These are phyloP conservation scores for Paramecium tetraurelia DNA, from an alignment of 73 alveolate species.

Conservation along the genomic window DNA sequence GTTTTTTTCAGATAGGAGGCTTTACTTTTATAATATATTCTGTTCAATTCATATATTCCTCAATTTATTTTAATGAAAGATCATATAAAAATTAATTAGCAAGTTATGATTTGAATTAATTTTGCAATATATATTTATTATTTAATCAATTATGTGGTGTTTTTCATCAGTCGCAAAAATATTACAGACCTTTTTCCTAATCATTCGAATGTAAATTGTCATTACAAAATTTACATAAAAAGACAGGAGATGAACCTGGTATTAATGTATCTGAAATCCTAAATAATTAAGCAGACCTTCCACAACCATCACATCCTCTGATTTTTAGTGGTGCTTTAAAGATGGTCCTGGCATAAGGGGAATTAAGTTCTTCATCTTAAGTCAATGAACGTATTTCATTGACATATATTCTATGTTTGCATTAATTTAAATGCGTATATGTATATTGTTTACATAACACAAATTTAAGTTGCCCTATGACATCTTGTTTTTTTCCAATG, in stretches of 20 bases:
- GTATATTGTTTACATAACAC: not conserved
- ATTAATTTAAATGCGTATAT: not conserved
- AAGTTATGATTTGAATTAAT: too few relatives aligned
- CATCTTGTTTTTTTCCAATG: not conserved
- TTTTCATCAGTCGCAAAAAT: slow-evolving; percentile 30
- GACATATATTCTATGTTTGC: not conserved
- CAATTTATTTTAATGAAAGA: too few relatives aligned
- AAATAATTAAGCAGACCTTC: slow-evolving; percentile 36
- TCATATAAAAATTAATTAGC: too few relatives aligned
- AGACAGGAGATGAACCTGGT: not conserved
- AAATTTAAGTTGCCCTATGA: not conserved
- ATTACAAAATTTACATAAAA: slow-evolving; percentile 10
- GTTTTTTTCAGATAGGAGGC: not conserved
- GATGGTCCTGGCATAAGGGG: not conserved
- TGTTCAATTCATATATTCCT: too few relatives aligned
- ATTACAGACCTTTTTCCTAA: not conserved
- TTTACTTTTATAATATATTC: too few relatives aligned
- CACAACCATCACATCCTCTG: slow-evolving; percentile 30
- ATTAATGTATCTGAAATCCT: not conserved
- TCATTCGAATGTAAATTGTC: not conserved
- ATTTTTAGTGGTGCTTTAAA: slow-evolving; percentile 30
- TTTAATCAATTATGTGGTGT: too few relatives aligned
- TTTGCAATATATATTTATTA: too few relatives aligned
- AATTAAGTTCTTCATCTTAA: not conserved
- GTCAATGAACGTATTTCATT: not conserved